A percentile compares a stretch with the other conserved stretches of the same genome.
Conservation (phyloP, 2,329 filamentous ascomycete genomes). For the Cryoendolithus antarcticus region DNA sequence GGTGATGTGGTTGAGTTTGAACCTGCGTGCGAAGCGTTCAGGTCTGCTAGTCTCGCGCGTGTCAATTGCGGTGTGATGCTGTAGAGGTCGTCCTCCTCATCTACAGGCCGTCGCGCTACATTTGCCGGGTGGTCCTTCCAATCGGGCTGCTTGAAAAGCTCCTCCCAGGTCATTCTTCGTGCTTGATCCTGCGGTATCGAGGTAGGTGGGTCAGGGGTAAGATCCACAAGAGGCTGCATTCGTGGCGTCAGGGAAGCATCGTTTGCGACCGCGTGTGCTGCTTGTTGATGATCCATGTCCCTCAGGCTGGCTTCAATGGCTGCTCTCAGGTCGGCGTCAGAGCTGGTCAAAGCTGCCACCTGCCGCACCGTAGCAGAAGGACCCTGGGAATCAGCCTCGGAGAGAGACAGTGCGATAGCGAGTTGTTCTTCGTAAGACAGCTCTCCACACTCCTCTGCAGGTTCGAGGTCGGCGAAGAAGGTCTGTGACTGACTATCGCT, state of each 20-base stretch:
- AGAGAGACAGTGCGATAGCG: constrained; percentile 24
- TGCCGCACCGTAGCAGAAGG: constrained; percentile 12
- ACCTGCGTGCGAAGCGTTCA: not conserved
- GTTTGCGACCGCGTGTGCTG: constrained; percentile 11
- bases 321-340: constrained; percentile 17
- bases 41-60: constrained; percentile 16
- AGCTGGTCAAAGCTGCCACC: constrained; percentile 10
- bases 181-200: constrained; percentile 6
- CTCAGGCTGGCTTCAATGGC: constrained; percentile 24
- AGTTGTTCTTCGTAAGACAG: constrained; percentile 26
- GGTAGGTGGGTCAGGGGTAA: constrained; percentile 12
- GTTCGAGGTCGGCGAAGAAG: not conserved
- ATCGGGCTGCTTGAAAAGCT: constrained; percentile 11
- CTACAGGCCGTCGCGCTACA: constrained; percentile 11
- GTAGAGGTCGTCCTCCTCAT: constrained; percentile 20
- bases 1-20: constrained; percentile 3
- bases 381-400: constrained; percentile 20
- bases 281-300: constrained; percentile 16
- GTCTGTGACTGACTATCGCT: constrained; percentile 1
- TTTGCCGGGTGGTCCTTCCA: constrained; percentile 5
- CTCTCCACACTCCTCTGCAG: constrained; percentile 11
- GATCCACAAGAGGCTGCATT: constrained; percentile 15
- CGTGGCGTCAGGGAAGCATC: constrained; percentile 10
- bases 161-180: constrained; percentile 9
- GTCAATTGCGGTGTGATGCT: constrained; percentile 22